A percentile compares a stretch with the other conserved stretches of the same genome.
Evolutionary conservation across 2,329 filamentous ascomycete genomes (phyloP).

Genomic region (Microsporum canis): DNA sequence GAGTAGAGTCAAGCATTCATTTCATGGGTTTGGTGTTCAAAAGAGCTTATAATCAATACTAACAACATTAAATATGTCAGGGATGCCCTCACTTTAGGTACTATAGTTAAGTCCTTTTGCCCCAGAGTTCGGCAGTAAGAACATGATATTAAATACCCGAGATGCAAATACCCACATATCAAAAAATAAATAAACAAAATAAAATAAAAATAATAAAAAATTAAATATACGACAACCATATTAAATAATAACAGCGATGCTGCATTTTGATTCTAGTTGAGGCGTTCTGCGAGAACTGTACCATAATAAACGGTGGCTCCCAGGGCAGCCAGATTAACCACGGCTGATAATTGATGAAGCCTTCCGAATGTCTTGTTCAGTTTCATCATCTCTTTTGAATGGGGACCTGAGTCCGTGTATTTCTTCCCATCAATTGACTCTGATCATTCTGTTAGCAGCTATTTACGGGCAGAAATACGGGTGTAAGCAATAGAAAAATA

Average conservation of each 20-base stretch:
- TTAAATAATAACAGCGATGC: not conserved
- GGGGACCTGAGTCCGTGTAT: constrained; percentile 64
- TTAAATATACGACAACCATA: not conserved
- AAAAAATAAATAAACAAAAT: not conserved
- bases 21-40: too few species aligned
- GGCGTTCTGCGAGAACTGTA: constrained; percentile 54
- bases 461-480: not conserved
- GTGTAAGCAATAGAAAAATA: constrained; percentile 1
- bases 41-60: too few species aligned
- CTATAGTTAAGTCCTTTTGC: too few species aligned
- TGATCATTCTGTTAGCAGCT: constrained; percentile 16
- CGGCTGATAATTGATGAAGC: constrained; percentile 68
- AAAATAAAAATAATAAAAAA: not conserved
- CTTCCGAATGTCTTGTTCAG: constrained; percentile 69
- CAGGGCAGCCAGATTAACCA: constrained; percentile 64
- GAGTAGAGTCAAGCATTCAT: too few species aligned
- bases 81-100: too few species aligned
- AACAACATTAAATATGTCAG: too few species aligned
- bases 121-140: too few species aligned
- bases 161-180: too few species aligned
- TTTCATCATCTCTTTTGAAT: constrained; percentile 71
- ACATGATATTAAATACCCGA: too few species aligned
- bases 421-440: constrained; percentile 85
- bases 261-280: constrained; percentile 34
- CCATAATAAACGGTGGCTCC: constrained; percentile 66